Percentiles rank a stretch among this genome's conserved stretches.
Conservation (phyloP, 2,329 filamentous ascomycete genomes). For the Penicillium sp. region DNA sequence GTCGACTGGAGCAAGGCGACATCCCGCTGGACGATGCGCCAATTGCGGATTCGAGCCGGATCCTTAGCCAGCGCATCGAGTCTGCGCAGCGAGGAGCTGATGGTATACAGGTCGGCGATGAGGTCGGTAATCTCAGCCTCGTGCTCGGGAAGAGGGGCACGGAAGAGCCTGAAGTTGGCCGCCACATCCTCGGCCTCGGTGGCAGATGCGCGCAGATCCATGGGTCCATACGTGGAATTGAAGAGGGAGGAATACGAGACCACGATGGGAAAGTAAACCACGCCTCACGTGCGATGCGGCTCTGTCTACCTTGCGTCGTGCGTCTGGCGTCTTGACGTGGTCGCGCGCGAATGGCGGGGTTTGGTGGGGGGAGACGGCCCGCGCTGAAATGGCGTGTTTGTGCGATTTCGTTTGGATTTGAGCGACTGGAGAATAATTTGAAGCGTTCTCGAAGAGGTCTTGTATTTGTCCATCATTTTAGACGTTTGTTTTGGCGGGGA, state of each 20-base stretch:
- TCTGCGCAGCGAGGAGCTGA: slow-evolving; percentile 55
- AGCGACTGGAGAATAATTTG: background rate
- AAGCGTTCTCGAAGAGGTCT: background rate
- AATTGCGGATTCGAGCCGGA: slow-evolving; percentile 43
- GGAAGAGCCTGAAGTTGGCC: slow-evolving; percentile 54
- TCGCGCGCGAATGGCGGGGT: slow-evolving; percentile 31
- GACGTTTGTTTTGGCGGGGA: too few species aligned
- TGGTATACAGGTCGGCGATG: slow-evolving; percentile 59
- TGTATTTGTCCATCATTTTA: too few species aligned
- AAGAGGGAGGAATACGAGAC: slow-evolving; percentile 7
- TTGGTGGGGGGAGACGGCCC: slow-evolving; percentile 17
- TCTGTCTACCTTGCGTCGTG: slow-evolving; percentile 19
- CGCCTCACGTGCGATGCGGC: slow-evolving; percentile 27
- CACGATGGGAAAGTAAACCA: slow-evolving; percentile 2
- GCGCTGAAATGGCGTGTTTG: slow-evolving; percentile 5
- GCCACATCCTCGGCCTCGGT: slow-evolving; percentile 59
- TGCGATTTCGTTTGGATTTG: too few species aligned
- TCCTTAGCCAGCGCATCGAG: slow-evolving; percentile 51
- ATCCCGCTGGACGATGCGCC: slow-evolving; percentile 50
- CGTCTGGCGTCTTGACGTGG: slow-evolving; percentile 27
- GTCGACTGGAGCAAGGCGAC: slow-evolving; percentile 54
- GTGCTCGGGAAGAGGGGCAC: slow-evolving; percentile 55
- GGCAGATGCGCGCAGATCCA: slow-evolving; percentile 50
- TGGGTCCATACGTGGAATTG: slow-evolving; percentile 28
- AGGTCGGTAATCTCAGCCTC: slow-evolving; percentile 58